phyloP scores from a whole-genome alignment of 129 eudicot species.

The Saposhnikovia divaricata region DNA sequence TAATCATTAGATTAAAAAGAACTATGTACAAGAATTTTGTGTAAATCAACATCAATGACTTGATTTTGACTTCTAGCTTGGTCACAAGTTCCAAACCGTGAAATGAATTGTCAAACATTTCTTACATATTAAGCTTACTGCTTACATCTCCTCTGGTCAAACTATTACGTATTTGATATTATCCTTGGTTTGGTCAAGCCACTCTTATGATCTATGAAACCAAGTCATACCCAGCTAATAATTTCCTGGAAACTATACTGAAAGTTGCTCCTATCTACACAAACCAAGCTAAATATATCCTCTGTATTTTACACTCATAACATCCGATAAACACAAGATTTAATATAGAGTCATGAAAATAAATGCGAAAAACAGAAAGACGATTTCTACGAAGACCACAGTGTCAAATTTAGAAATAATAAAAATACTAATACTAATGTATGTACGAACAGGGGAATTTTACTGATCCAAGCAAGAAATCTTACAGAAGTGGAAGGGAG shows the following conservation, averaged over 20 bases:
- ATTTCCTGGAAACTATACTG: slow-evolving; percentile 1
- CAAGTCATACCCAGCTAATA: not conserved
- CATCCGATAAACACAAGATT: not conserved
- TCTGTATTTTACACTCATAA: not conserved
- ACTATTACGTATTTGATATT: not conserved
- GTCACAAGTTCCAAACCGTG: not conserved
- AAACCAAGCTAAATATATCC: not conserved
- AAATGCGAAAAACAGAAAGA: too few relatives aligned
- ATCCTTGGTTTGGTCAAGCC: not conserved
- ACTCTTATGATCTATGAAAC: not conserved
- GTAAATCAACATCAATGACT: not conserved
- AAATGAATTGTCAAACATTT: not conserved
- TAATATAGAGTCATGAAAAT: too few relatives aligned
- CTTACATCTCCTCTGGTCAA: not conserved
- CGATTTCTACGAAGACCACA: too few relatives aligned
- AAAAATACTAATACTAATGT: not conserved
- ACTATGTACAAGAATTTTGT: not conserved
- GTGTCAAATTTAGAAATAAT: not conserved
- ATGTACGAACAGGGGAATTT: not conserved
- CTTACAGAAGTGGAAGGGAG: slow-evolving; percentile 59
- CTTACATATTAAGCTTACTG: not conserved
- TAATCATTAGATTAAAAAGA: not conserved
- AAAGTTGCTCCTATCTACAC: not conserved
- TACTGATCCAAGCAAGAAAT: not conserved
- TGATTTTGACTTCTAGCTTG: not conserved